These are phyloP conservation scores for Actinomortierella wolfii DNA, from an alignment of 371 early-diverging fungal genomes.

Conservation along the genomic window DNA sequence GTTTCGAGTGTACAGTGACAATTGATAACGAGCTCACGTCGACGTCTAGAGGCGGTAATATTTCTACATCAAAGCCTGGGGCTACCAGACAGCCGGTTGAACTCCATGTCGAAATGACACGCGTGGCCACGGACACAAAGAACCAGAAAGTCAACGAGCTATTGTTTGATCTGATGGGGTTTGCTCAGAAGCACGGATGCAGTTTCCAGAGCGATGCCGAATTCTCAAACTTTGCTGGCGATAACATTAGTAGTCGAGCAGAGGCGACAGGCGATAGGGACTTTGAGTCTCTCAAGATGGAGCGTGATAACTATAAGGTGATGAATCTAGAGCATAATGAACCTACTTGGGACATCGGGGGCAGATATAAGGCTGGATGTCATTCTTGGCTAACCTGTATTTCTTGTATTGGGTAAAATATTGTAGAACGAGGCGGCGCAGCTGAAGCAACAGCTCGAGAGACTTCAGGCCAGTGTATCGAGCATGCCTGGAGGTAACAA, in stretches of 20 bases:
- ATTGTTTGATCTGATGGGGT: conserved; percentile 20
- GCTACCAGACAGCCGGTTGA: too few relatives aligned
- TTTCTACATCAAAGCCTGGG: too few relatives aligned
- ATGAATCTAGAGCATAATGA: too few relatives aligned
- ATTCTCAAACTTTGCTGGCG: neutral
- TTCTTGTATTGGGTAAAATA: too few relatives aligned
- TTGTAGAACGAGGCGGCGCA: conserved; percentile 16
- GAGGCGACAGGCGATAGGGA: conserved; percentile 1
- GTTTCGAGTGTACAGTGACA: conserved; percentile 32
- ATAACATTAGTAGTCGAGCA: neutral
- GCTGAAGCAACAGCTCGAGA: conserved; percentile 30
- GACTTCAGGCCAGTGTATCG: conserved; percentile 15
- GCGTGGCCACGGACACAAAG: too few relatives aligned
- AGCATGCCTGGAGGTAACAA: conserved; percentile 20
- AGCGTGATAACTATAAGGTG: conserved; percentile 22
- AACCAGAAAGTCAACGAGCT: conserved; percentile 15
- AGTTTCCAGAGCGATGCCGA: conserved; percentile 9
- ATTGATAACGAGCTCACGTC: conserved; percentile 36
- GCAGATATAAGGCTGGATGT: too few relatives aligned
- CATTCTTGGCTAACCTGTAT: too few relatives aligned
- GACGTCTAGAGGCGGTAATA: too few relatives aligned
- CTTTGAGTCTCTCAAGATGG: conserved; percentile 28
- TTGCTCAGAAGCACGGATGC: conserved; percentile 23
- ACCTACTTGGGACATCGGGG: too few relatives aligned
- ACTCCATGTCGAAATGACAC: too few relatives aligned